These are phyloP conservation scores for Letharia lupina DNA, from an alignment of 495 filamentous ascomycete species.

Conservation along the genomic window DNA sequence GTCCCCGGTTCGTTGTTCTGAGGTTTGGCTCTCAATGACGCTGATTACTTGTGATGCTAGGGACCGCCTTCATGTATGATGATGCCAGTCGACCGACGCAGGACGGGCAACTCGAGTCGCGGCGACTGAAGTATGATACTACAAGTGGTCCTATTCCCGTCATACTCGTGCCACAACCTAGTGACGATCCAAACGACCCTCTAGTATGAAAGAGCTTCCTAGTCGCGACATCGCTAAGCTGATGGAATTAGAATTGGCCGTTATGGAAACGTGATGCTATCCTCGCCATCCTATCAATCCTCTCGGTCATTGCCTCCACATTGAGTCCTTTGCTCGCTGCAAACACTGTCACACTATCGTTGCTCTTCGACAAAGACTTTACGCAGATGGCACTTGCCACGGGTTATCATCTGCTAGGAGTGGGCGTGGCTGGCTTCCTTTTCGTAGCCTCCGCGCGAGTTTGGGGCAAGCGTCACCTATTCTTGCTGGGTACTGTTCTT, in stretches of 20 bases:
- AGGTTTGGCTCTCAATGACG: neutral
- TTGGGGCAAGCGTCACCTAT: constrained; percentile 87
- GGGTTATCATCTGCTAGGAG: constrained; percentile 78
- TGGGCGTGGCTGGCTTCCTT: constrained; percentile 69
- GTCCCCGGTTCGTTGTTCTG: constrained; percentile 56
- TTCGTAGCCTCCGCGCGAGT: constrained; percentile 83
- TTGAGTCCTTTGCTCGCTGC: constrained; percentile 80
- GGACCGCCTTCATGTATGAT: constrained; percentile 58
- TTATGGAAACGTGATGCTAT: constrained; percentile 79
- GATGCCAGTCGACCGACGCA: constrained; percentile 39
- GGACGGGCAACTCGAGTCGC: constrained; percentile 31
- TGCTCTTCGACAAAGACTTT: constrained; percentile 52
- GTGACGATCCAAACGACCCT: constrained; percentile 73
- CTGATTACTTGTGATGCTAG: constrained; percentile 30
- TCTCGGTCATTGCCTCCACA: constrained; percentile 71
- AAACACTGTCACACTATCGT: constrained; percentile 64
- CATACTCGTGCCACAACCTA: constrained; percentile 72
- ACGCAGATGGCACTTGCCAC: constrained; percentile 72
- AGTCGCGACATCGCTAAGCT: constrained; percentile 13
- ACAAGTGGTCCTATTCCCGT: constrained; percentile 53
- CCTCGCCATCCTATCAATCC: constrained; percentile 64
- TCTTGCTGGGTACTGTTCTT: constrained; percentile 68
- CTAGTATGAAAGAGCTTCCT: constrained; percentile 40
- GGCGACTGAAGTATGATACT: constrained; percentile 61
- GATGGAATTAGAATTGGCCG: constrained; percentile 67